Evolutionary conservation across 1,284 basidiomycete genomes (phyloP).

Genomic region (Phaffia rhodozyma): DNA sequence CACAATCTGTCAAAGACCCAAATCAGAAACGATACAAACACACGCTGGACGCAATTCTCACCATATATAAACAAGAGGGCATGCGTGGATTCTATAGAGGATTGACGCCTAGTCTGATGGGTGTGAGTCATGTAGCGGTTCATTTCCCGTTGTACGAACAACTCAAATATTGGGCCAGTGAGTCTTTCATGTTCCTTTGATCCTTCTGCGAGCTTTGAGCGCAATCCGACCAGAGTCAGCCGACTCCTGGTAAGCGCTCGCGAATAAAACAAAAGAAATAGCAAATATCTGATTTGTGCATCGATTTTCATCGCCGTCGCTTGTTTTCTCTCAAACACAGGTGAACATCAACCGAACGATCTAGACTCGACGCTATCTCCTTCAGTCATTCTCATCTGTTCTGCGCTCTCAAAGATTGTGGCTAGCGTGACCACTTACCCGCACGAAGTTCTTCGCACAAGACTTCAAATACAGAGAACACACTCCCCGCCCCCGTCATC

Average conservation of each 20-base stretch:
- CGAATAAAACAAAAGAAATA: no score
- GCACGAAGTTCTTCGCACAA: slow-evolving; percentile 86
- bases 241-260: no score
- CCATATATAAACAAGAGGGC: slow-evolving; percentile 79
- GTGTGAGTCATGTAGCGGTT: slow-evolving; percentile 82
- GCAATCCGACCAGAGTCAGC: neutral
- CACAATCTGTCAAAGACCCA: slow-evolving; percentile 46
- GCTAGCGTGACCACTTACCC: slow-evolving; percentile 89
- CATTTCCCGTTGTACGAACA: slow-evolving; percentile 94
- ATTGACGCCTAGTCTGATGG: slow-evolving; percentile 72
- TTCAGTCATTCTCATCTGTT: slow-evolving; percentile 66
- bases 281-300: slow-evolving; percentile 4
- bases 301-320: neutral
- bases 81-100: slow-evolving; percentile 79
- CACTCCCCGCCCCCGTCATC: slow-evolving; percentile 2
- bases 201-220: neutral
- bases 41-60: slow-evolving; percentile 70
- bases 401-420: slow-evolving; percentile 81
- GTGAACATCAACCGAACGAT: slow-evolving; percentile 32
- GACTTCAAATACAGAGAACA: slow-evolving; percentile 63
- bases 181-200: slow-evolving; percentile 31
- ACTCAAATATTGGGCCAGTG: slow-evolving; percentile 69
- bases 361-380: slow-evolving; percentile 46
- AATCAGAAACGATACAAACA: slow-evolving; percentile 66
- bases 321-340: no score